Percentiles rank a stretch among this genome's conserved stretches.
These are phyloP conservation scores for Neonectria faginata DNA, from an alignment of 2,329 filamentous ascomycete genomes.

Conservation along the genomic window DNA sequence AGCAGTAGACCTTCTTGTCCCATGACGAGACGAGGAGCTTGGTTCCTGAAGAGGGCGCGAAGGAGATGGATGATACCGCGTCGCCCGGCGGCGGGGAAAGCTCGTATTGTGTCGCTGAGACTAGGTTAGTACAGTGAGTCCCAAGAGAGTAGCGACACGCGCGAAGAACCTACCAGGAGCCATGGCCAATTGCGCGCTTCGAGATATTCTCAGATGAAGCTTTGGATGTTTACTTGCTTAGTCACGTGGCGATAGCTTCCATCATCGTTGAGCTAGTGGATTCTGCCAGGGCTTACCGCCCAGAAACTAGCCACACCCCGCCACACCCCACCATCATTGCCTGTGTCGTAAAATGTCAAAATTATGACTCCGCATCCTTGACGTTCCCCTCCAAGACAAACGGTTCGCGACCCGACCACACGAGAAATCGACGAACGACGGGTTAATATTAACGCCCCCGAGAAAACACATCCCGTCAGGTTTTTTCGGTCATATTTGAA, in stretches of 20 bases:
- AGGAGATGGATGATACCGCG: conserved; percentile 86
- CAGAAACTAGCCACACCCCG: conserved; percentile 51
- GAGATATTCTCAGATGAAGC: conserved; percentile 39
- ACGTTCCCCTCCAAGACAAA: conserved; percentile 37
- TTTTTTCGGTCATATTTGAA: conserved; percentile 33
- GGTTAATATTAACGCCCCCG: conserved; percentile 16
- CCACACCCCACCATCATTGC: conserved; percentile 56
- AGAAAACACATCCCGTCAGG: conserved; percentile 13
- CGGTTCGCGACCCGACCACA: conserved; percentile 42
- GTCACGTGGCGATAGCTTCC: conserved; percentile 52
- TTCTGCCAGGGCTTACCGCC: conserved; percentile 51
- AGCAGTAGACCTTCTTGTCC: conserved; percentile 92
- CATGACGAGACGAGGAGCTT: conserved; percentile 92
- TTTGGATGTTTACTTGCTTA: conserved; percentile 52
- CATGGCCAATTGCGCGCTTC: conserved; percentile 47
- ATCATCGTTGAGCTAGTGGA: conserved; percentile 31
- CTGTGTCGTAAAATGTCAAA: conserved; percentile 57
- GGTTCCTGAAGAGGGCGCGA: conserved; percentile 80
- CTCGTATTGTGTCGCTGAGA: conserved; percentile 79
- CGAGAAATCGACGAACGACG: conserved; percentile 32
- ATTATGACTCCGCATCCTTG: conserved; percentile 55
- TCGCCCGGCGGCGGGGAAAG: conserved; percentile 85
- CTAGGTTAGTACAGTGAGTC: conserved; percentile 33
- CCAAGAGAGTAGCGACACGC: neutral
- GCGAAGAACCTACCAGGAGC: conserved; percentile 54